Percentiles rank a stretch among this genome's conserved stretches.
Conservation (phyloP, 2,329 filamentous ascomycete species). For the Cordyceps cateniannulata region DNA sequence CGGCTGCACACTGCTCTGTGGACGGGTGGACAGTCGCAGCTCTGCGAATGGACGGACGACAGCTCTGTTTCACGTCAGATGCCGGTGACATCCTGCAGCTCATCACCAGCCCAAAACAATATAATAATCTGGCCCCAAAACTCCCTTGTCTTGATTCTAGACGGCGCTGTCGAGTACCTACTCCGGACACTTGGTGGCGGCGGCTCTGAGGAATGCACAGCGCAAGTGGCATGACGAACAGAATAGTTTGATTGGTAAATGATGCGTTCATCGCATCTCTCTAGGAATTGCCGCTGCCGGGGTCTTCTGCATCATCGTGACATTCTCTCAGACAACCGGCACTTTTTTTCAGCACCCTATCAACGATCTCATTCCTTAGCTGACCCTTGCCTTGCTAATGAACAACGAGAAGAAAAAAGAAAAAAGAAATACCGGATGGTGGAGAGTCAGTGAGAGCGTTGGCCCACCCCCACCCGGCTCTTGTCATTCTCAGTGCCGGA, state of each 20-base stretch:
- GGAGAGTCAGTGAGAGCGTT: constrained; percentile 1
- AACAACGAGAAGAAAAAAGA: background rate
- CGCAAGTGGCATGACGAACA: too few relatives aligned
- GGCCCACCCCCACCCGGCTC: constrained; percentile 9
- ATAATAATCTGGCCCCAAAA: background rate
- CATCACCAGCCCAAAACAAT: background rate
- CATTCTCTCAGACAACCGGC: too few relatives aligned
- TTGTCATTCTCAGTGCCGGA: background rate
- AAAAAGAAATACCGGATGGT: background rate
- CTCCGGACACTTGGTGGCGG: too few relatives aligned
- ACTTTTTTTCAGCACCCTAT: too few relatives aligned
- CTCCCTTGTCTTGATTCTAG: background rate
- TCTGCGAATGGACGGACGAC: background rate
- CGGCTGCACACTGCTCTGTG: too few relatives aligned
- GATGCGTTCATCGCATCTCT: too few relatives aligned
- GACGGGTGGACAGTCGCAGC: background rate
- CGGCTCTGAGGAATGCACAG: too few relatives aligned
- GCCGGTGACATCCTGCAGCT: background rate
- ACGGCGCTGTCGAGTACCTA: too few relatives aligned
- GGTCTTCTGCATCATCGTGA: too few relatives aligned
- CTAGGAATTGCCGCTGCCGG: too few relatives aligned
- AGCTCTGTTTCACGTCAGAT: background rate
- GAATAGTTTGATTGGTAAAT: too few relatives aligned
- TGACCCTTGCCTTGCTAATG: background rate
- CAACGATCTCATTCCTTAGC: background rate